Percentiles rank a stretch among this genome's conserved stretches.
phyloP scores from a whole-genome alignment of 805 yeast genomes.

The Candida golubevii region DNA sequence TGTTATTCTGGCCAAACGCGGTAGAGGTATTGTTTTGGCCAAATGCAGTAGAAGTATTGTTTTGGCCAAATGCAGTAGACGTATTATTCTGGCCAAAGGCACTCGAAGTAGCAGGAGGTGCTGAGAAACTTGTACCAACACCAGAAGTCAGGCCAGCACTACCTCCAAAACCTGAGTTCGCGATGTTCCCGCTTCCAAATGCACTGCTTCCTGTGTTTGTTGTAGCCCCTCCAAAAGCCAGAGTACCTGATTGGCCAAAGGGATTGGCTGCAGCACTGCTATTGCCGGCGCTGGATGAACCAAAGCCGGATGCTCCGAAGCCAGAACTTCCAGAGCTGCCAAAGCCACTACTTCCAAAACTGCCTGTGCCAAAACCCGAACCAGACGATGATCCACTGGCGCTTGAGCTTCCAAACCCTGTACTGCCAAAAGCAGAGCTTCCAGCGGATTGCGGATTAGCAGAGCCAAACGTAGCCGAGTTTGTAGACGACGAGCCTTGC shows the following conservation, averaged over 20 bases:
- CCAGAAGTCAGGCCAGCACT: background rate
- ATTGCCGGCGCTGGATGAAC: background rate
- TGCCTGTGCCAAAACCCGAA: slow-evolving; percentile 7
- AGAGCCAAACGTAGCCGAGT: slow-evolving; percentile 3
- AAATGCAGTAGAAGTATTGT: background rate
- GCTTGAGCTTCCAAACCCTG: slow-evolving; percentile 3
- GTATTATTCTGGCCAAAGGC: slow-evolving; percentile 2
- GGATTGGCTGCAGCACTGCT: background rate
- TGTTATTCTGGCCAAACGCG: background rate
- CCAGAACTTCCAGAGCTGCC: slow-evolving; percentile 8
- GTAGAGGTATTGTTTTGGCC: background rate
- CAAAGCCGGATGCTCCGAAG: slow-evolving; percentile 9
- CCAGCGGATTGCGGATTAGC: background rate
- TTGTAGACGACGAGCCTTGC: background rate
- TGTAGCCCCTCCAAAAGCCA: slow-evolving; percentile 5
- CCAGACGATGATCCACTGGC: background rate
- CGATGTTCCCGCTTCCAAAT: background rate
- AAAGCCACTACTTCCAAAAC: slow-evolving; percentile 4
- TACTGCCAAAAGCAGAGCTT: slow-evolving; percentile 2
- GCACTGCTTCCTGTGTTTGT: background rate
- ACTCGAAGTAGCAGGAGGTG: background rate
- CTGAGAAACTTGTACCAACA: background rate
- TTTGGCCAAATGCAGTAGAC: slow-evolving; percentile 6
- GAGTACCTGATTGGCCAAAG: slow-evolving; percentile 4
- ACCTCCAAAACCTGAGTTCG: no score